Evolutionary conservation across 2,329 filamentous ascomycete genomes (phyloP).

Genomic region (Xylariaceae sp.): DNA sequence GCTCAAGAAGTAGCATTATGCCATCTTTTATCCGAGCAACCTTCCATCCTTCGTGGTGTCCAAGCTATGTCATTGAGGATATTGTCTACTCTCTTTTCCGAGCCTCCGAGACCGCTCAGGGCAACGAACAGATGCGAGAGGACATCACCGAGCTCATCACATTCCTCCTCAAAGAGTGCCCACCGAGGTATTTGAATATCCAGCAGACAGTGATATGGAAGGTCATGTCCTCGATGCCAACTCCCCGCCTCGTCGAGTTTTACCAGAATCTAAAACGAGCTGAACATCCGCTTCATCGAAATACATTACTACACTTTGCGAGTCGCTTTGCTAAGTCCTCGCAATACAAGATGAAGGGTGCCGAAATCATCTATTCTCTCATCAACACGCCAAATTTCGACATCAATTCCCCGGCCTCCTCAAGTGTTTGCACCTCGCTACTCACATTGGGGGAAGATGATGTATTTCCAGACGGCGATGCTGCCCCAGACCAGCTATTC

Average conservation of each 20-base stretch:
- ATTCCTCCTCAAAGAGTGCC: conserved; percentile 27
- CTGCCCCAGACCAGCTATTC: conserved; percentile 57
- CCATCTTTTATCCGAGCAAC: conserved; percentile 29
- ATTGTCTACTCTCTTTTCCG: conserved; percentile 29
- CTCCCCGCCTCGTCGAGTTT: conserved; percentile 15
- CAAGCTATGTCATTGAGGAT: conserved; percentile 37
- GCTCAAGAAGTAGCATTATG: conserved; percentile 22
- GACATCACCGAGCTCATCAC: conserved; percentile 21
- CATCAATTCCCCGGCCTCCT: conserved; percentile 50
- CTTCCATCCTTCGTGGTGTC: conserved; percentile 33
- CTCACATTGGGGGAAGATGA: conserved; percentile 46
- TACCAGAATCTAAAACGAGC: conserved; percentile 24
- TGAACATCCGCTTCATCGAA: conserved; percentile 30
- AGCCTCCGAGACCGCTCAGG: neutral
- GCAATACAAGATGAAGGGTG: conserved; percentile 45
- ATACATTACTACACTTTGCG: conserved; percentile 54
- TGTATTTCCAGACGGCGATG: conserved; percentile 42
- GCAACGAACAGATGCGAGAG: neutral
- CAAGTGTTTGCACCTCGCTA: conserved; percentile 62
- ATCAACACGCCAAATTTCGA: conserved; percentile 40
- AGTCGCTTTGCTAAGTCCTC: conserved; percentile 45
- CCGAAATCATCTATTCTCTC: conserved; percentile 47
- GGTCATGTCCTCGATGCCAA: conserved; percentile 12
- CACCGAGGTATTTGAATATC: conserved; percentile 30
- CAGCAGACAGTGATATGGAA: conserved; percentile 28